Evolutionary conservation across 139 green algal species (phyloP).

Genomic region (Marvania coccoides): DNA sequence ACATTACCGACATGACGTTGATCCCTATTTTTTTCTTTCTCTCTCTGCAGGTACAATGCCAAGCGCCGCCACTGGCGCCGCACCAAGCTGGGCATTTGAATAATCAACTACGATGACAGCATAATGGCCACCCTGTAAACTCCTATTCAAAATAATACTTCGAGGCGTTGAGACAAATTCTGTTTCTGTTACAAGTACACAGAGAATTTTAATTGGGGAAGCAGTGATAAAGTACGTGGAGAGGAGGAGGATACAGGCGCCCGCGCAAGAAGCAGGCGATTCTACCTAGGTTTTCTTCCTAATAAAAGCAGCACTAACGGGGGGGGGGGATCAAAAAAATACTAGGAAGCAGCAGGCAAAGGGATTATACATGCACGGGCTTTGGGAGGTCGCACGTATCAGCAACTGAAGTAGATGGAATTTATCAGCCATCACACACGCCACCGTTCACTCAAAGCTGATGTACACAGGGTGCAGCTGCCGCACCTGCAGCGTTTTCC

Average conservation of each 20-base stretch:
- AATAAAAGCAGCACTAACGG: too few species aligned
- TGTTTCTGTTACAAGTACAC: not conserved
- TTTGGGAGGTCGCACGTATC: too few species aligned
- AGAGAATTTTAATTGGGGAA: not conserved
- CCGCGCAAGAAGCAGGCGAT: too few species aligned
- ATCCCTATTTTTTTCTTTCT: not conserved
- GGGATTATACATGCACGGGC: too few species aligned
- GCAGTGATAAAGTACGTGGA: not conserved
- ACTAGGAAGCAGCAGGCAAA: too few species aligned
- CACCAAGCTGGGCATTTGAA: constrained; percentile 86
- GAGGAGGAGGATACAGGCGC: too few species aligned
- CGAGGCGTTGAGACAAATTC: not conserved
- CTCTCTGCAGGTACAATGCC: constrained; percentile 76
- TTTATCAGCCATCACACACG: too few species aligned
- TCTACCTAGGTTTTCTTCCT: too few species aligned
- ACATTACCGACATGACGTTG: not conserved
- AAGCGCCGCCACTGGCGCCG: constrained; percentile 92
- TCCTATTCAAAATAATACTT: not conserved
- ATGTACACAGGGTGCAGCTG: constrained; percentile 37
- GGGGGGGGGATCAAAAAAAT: too few species aligned
- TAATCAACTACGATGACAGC: not conserved
- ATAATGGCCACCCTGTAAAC: not conserved
- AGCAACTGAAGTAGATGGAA: too few species aligned
- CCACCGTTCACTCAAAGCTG: not conserved
- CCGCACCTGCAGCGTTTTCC: constrained; percentile 26